Base-by-base conservation (phyloP, 75 land plant species). In the Pinus tabuliformis region DNA sequence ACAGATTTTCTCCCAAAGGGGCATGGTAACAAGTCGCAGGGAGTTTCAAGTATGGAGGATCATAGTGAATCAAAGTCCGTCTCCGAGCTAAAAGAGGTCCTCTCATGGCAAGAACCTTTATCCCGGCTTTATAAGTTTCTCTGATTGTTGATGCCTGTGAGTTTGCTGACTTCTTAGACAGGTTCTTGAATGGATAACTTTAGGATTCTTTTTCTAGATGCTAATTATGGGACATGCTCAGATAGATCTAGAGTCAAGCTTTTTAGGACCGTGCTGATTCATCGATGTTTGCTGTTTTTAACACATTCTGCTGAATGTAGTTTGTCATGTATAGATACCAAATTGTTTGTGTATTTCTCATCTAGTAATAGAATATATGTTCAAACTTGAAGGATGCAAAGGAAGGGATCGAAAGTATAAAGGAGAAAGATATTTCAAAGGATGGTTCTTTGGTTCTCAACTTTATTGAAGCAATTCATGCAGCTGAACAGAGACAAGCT, bases 401-500 rank as follows among this genome's bases (percentile, higher is more conserved):
- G 18, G 58, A 9, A 54, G 36, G 70, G 42, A 74, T 42, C 3
- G 85, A 77, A 45, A 81, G 74, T 61, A 30, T 28, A 6, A 62
- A 72, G 45, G 78, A 80, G 72, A 81, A 73, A 12, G 62, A 73
- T 70, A 60, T 72, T 33, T 73, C 89, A 22, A 73, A 77, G 22
- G 84, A 84, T 79, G 89, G 82, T 57, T 83, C 74, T 28, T 61
- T 91, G 68, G 82, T 87, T 33, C 78, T 92, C 78, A 89, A 92
- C 70, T 73, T 90, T 70, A 76, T 94, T 57, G 89, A 90, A 82
- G 91, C 90, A 45, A 89, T 94, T 68, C 97, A 94, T 86, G 93
- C 87, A 45, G 99, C 98, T 80, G 95, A 94, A 64, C 78, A 76
- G 68, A 81, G 87, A 83, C 99, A 96, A 78, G 91, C 93, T 77